Conservation (phyloP, 768 basidiomycete species). For the Fomitopsis serialis region DNA sequence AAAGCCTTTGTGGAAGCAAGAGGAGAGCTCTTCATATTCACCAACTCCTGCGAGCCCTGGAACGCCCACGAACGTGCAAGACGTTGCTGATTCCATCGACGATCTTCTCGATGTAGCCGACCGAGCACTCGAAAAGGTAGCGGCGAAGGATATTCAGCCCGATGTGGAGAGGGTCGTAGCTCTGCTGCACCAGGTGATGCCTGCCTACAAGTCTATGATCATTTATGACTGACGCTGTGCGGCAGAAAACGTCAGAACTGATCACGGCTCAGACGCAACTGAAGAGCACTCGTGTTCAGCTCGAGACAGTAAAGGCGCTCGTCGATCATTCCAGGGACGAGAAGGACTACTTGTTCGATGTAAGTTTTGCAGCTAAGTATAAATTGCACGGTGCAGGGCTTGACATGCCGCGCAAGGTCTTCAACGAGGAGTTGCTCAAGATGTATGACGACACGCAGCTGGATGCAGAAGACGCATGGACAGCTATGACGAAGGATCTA, state of each 20-base stretch:
- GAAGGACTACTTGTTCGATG: conserved; percentile 93
- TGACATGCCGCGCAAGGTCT: conserved; percentile 49
- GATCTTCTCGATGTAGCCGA: conserved; percentile 55
- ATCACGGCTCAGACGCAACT: conserved; percentile 61
- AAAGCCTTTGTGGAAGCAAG: conserved; percentile 26
- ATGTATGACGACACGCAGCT: conserved; percentile 86
- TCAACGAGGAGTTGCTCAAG: conserved; percentile 89
- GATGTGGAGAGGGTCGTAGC: conserved; percentile 44
- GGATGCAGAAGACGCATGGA: conserved; percentile 75
- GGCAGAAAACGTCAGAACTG: conserved; percentile 56
- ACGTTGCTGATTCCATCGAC: conserved; percentile 43
- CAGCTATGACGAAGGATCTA: conserved; percentile 70
- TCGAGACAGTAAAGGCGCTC: conserved; percentile 73
- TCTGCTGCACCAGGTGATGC: conserved; percentile 54
- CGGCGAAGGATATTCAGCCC: conserved; percentile 44
- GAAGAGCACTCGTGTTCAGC: conserved; percentile 64
- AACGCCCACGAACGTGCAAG: conserved; percentile 30
- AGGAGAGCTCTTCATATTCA: conserved; percentile 16
- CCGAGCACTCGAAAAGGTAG: conserved; percentile 43
- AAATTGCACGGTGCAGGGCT: not conserved
- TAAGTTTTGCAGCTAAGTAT: conserved; percentile 33
- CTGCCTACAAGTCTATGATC: not conserved
- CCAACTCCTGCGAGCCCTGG: conserved; percentile 13
- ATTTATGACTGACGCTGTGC: not conserved
- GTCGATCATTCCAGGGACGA: conserved; percentile 75